phyloP scores from a whole-genome alignment of 495 filamentous ascomycete species.

The Bombardia bombarda region DNA sequence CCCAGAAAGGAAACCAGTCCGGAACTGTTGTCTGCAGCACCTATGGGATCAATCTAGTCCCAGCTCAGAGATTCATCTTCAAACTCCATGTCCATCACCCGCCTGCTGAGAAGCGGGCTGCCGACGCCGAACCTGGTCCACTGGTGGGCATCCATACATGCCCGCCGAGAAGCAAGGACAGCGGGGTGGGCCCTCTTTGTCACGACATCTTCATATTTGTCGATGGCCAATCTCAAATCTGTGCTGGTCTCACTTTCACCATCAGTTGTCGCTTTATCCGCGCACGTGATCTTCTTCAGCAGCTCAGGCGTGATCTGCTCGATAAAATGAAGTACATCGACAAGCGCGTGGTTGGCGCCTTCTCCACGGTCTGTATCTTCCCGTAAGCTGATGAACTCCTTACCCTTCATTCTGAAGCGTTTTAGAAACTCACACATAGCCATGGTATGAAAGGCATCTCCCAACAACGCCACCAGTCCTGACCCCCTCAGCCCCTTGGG shows the following conservation, averaged over 20 bases:
- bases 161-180: slow-evolving; percentile 48
- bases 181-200: slow-evolving; percentile 41
- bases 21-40: no score
- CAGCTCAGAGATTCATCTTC: no score
- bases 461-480: slow-evolving; percentile 43
- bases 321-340: slow-evolving; percentile 28
- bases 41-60: no score
- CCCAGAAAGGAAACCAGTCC: no score
- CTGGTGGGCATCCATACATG: slow-evolving; percentile 57
- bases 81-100: slow-evolving; percentile 20
- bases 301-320: slow-evolving; percentile 6
- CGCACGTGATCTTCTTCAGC: no score
- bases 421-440: slow-evolving; percentile 44
- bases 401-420: not conserved
- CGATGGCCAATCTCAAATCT: slow-evolving; percentile 26
- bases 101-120: slow-evolving; percentile 27
- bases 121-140: slow-evolving; percentile 28
- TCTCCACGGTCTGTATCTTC: slow-evolving; percentile 30
- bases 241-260: not conserved
- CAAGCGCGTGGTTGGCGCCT: slow-evolving; percentile 35
- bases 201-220: slow-evolving; percentile 44
- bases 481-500: slow-evolving; percentile 15
- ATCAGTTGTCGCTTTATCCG: not conserved
- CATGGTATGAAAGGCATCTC: slow-evolving; percentile 59
- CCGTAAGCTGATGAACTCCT: not conserved